Evolutionary conservation across 1,284 basidiomycete genomes (phyloP), one percentile per base, ranked within the genome.

Genomic region (Limonomyces culmigenus): DNA sequence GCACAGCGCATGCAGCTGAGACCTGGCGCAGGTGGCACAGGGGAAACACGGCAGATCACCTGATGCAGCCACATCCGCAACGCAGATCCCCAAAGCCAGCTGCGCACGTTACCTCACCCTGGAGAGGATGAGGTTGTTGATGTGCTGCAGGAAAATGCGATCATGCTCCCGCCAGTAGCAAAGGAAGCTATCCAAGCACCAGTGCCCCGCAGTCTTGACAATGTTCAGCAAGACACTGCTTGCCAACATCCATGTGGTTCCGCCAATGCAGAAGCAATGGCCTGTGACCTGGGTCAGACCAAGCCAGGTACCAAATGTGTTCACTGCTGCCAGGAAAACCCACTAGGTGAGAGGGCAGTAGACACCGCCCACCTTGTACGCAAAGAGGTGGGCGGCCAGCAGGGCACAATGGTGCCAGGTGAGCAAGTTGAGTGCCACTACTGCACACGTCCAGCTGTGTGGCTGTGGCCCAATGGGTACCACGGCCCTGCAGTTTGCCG

Each of bases 201-300:
- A 47, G 12, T 39, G 14, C 1, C 44, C 45, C 33, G 33, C n/a
- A 11, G 25, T 34, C 21, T 38, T 35, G 13, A 47, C 44, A 2
- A 44, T 34, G 3, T 45, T 32, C 11, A 39, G 41, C 10, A 35
- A 32, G 17, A 45, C 40, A 15, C 45, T 40, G 3, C 11, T 16
- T 3, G 19, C 3, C 3, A 47, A 41, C 8, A 45, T 31, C 11
- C 34, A 34, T 3, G 41, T 41, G 2, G 44, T 42, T 1, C 44
- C 45, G 3, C 45, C 44, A 29, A 44, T 44, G 3, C 42, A 19
- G 33, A 47, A 47, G 16, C 30, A 36, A 25, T 47, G 45, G 8
- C 44, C 42, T 1, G 41, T 38, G 11, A 43, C 18, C 10, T 15
- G 12, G 10, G 31, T 8, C 10, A 8, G n/a, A 27, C 25, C 10